Conservation (phyloP, 1,139 yeast species). For the Hyphopichia khmerensis region DNA sequence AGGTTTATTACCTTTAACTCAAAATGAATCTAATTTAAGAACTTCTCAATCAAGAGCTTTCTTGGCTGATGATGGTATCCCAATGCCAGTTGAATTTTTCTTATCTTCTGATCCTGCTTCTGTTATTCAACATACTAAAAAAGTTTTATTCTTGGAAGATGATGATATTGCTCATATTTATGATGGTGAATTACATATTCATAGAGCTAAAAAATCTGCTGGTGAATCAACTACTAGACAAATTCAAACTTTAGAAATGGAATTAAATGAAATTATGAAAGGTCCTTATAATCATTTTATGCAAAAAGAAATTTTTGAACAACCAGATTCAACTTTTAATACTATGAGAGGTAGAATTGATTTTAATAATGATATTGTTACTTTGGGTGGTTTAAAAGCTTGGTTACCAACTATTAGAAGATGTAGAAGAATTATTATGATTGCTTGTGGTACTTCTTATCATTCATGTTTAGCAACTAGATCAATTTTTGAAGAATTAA, state of each 20-base stretch:
- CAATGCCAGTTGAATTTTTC: constrained; percentile 94
- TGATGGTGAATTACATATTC: constrained; percentile 98
- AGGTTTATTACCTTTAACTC: constrained; percentile 35
- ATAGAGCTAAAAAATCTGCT: constrained; percentile 88
- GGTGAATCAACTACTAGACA: constrained; percentile 93
- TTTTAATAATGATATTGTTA: constrained; percentile 73
- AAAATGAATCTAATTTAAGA: constrained; percentile 59
- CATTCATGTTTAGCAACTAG: constrained; percentile 98
- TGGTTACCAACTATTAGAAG: constrained; percentile 88
- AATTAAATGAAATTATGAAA: constrained; percentile 96
- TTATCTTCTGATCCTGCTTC: constrained; percentile 97
- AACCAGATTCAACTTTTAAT: constrained; percentile 96
- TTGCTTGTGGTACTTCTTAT: constrained; percentile 99
- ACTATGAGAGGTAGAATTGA: constrained; percentile 99
- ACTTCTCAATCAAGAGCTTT: constrained; percentile 93
- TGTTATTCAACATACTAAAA: constrained; percentile 96
- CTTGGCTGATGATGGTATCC: constrained; percentile 85
- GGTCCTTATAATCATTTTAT: constrained; percentile 95
- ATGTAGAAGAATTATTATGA: constrained; percentile 94
- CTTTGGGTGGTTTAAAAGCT: constrained; percentile 86
- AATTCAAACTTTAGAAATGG: constrained; percentile 95
- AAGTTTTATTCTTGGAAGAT: constrained; percentile 93
- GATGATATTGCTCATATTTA: constrained; percentile 98
- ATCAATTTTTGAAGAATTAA: constrained; percentile 92
- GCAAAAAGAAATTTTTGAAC: constrained; percentile 99